Evolutionary conservation across 495 filamentous ascomycete species (phyloP), one percentile per base, ranked within the genome.

Genomic region (Penicillium odoratum): DNA sequence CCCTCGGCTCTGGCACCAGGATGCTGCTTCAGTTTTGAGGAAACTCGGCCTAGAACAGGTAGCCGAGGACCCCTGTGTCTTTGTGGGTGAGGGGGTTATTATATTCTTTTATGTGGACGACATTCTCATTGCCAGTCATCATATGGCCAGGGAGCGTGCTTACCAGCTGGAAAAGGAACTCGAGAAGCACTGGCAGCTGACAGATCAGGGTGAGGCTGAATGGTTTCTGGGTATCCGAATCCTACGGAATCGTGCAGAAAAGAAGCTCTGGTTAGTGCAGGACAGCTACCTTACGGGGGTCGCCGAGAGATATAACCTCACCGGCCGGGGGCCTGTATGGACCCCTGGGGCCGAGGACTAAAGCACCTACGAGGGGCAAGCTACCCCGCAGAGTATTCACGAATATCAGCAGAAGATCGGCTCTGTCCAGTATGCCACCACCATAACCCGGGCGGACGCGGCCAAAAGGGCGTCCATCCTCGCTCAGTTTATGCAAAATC

Each of bases 321-420:
- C 28, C 0, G 50, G 58, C 28, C 18, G 25, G 34, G n/a, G 28
- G 6, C 3, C n/a, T 0, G 45, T 47, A 30, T n/a, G 54, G 15
- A 59, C 58, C 33, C 58, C 54, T 42, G 34, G 49, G 16, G 26
- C 55, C 7, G 55, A 46, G 40, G 49, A 63, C 7, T 48, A 43
- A 5, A 33, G 50, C 15, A 53, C 18, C 5, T 54, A 48, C 8
- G 7, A 48, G 5, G 51, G 51, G 13, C 18, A 9, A 3, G 58
- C 52, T 29, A 51, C 34, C 1, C 26, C 46, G 5, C 1, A 21
- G 26, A 4, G 62, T 2, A 65, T 59, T 11, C 33, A 63, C 18
- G 11, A 38, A 13, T 69, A 70, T 47, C 59, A 68, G 38, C 53
- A 63, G 34, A 63, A 64, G 38, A 55, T 73, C n/a, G 62, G 69